Evolutionary conservation across 2,329 filamentous ascomycete genomes (phyloP), one percentile per base, ranked within the genome.

Genomic region (Pestalotiopsis fici): DNA sequence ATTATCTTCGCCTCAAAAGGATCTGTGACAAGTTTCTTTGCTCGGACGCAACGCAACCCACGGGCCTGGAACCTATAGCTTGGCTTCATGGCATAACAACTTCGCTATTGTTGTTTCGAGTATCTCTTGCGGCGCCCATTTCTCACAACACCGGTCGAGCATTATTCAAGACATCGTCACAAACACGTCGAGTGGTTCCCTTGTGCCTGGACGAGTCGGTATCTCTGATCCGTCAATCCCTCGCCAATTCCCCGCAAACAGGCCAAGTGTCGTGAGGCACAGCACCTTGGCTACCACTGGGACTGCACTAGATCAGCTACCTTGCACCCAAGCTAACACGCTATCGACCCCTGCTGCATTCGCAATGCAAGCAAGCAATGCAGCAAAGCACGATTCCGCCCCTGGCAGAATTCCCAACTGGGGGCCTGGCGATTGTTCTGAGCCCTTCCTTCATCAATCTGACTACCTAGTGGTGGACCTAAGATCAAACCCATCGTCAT

Each of bases 341-440:
- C 25, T 56, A 56, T 31, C 25, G 7, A 65, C 63, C 63, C 63
- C 37, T 65, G 63, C 28, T 59, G 63, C 54, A 64, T 59, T 59
- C n/a, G 18, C 50, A 65, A 65, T 65, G 63, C 63, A 65, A 65
- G 63, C 63, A 65, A 65, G 63, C 63, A 65, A 59, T 65, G 63
- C 63, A 43, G 54, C 27, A 56, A n/a, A n/a, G 25, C 50, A 64
- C 39, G 62, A 57, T 27, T n/a, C 43, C 43, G 43, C 43, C 43
- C 43, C 43, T 50, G 43, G 43, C 43, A 50, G 43, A 50, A 21
- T 50, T 50, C 7, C 31, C 31, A 35, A 35, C 31, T 35, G 31
- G 31, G 43, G 43, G 43, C 18, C 43, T 50, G 55, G 55, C 55
- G 23, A 57, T 25, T 27, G 55, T 31, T 31, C 55, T 57, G 55